Evolutionary conservation across 352 stramenopile species (phyloP).

Genomic region (Blastocystis sp.): DNA sequence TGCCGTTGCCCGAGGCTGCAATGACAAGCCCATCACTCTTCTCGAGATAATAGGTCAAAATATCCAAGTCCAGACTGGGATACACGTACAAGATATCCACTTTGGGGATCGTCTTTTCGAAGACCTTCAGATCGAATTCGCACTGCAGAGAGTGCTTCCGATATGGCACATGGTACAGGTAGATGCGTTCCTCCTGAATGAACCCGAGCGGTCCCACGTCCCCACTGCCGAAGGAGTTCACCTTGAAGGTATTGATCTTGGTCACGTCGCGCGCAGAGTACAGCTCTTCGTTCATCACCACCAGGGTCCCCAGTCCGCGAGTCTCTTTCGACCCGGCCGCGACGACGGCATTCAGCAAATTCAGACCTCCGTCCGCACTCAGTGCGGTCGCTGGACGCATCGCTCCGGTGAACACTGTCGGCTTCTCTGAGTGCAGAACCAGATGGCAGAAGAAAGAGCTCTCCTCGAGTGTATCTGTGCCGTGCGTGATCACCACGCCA

Average conservation of each 20-base stretch:
- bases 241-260: conserved; percentile 59
- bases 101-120: conserved; percentile 30
- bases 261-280: conserved; percentile 48
- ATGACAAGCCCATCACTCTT: conserved; percentile 37
- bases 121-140: conserved; percentile 54
- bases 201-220: conserved; percentile 45
- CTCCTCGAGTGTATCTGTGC: conserved; percentile 46
- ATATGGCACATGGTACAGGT: conserved; percentile 46
- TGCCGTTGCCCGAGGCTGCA: conserved; percentile 5
- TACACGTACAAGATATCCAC: conserved; percentile 57
- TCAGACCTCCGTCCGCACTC: conserved; percentile 31
- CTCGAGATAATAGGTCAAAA: conserved; percentile 42
- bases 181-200: conserved; percentile 37
- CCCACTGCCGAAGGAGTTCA: conserved; percentile 52
- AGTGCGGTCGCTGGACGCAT: conserved; percentile 53
- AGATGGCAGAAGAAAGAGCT: conserved; percentile 54
- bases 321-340: conserved; percentile 8
- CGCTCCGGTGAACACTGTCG: conserved; percentile 30
- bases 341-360: conserved; percentile 43
- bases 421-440: conserved; percentile 38
- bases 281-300: conserved; percentile 57
- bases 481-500: conserved; percentile 34
- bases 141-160: neutral
- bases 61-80: conserved; percentile 25
- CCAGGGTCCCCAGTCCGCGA: conserved; percentile 5